These are phyloP conservation scores for Marsdenia floribunda DNA, from an alignment of 257 asterid genomes.

Conservation along the genomic window DNA sequence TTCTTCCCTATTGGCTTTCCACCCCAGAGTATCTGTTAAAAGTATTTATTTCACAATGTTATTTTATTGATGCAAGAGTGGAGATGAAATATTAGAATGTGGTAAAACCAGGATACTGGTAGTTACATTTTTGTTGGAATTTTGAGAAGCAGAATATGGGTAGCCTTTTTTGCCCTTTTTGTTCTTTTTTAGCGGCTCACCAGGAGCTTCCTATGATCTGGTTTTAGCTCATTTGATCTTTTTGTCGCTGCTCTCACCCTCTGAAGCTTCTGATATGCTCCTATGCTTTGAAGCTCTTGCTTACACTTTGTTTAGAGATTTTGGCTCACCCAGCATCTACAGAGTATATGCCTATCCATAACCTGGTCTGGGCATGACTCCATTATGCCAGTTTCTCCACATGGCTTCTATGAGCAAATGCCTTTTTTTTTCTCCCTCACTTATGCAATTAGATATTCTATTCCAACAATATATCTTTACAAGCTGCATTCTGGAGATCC, in stretches of 20 bases:
- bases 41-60: neutral
- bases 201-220: neutral
- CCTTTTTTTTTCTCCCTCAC: too few relatives aligned
- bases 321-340: neutral
- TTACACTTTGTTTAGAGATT: neutral
- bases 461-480: neutral
- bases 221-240: neutral
- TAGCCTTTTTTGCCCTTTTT: neutral
- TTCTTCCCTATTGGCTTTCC: neutral
- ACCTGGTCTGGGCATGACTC: neutral
- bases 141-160: neutral
- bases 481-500: neutral
- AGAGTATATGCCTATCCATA: neutral
- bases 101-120: neutral
- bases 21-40: neutral
- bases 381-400: neutral
- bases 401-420: neutral
- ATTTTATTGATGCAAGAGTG: neutral
- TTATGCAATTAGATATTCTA: neutral
- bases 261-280: neutral
- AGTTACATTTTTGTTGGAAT: neutral
- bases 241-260: neutral
- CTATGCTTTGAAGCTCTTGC: too few relatives aligned
- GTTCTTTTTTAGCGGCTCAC: neutral
- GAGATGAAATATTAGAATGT: neutral